phyloP scores from a whole-genome alignment of 768 basidiomycete genomes.

The Boletus rex-veris region DNA sequence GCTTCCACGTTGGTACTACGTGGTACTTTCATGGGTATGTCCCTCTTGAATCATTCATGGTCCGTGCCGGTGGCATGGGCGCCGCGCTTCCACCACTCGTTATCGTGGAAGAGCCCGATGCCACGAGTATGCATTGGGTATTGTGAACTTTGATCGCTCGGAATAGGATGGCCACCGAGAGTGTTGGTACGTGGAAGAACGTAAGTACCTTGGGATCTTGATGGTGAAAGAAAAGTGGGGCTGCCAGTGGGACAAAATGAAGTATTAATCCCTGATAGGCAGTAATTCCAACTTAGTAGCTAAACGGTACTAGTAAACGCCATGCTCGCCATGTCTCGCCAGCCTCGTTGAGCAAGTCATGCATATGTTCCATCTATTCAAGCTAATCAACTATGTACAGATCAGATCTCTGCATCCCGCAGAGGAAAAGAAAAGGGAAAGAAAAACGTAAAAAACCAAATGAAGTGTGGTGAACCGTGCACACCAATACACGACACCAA shows the following conservation, averaged over 20 bases:
- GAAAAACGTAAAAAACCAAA: conserved; percentile 2
- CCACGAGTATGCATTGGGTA: conserved; percentile 1
- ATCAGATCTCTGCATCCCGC: conserved; percentile 1
- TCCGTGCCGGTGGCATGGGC: conserved; percentile 5
- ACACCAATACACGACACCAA: conserved; percentile 11
- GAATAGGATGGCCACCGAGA: neutral
- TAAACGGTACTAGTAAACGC: no score
- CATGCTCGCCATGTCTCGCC: no score
- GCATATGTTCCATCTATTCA: conserved; percentile 1
- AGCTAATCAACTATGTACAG: conserved; percentile 11
- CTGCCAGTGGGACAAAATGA: no score
- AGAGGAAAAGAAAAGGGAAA: neutral
- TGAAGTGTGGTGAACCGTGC: conserved; percentile 4
- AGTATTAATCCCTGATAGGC: no score
- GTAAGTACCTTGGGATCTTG: neutral
- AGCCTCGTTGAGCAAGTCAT: no score
- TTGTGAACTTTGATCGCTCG: conserved; percentile 4
- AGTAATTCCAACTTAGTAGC: no score
- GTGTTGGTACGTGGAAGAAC: neutral
- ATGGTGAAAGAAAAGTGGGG: conserved; percentile 8
- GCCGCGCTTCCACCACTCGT: neutral
- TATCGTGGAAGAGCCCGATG: neutral
- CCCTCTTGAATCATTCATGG: neutral
- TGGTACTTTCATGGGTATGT: neutral
- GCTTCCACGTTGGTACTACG: conserved; percentile 6